Conservation (phyloP, 139 green algal species). For the Edaphochlamys debaryana region DNA sequence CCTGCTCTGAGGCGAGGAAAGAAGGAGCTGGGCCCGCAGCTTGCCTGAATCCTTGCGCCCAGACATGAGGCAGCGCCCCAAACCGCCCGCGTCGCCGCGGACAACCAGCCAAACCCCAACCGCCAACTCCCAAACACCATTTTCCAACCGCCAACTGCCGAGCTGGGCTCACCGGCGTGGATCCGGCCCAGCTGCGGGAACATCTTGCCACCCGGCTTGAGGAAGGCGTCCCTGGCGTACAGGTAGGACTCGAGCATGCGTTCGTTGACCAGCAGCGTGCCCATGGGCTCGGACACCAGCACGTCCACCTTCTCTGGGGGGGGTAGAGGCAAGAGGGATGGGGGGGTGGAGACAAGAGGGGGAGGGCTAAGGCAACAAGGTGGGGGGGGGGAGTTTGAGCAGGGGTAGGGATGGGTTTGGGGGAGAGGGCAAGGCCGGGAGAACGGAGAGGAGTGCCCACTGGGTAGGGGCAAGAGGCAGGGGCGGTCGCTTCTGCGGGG, state of each 20-base stretch:
- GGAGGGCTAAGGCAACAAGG: not conserved
- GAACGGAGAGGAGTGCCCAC: too few species aligned
- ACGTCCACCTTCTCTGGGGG: slow-evolving; percentile 77
- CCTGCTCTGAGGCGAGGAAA: not conserved
- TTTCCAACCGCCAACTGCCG: too few species aligned
- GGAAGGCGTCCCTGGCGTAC: slow-evolving; percentile 87
- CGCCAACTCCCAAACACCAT: too few species aligned
- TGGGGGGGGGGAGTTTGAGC: not conserved
- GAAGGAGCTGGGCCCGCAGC: not conserved
- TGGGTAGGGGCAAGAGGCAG: too few species aligned
- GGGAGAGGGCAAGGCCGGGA: too few species aligned
- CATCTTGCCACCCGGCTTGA: slow-evolving; percentile 94
- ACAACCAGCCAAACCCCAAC: not conserved
- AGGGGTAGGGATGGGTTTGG: not conserved
- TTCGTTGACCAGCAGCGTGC: slow-evolving; percentile 97
- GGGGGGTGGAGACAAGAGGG: not conserved
- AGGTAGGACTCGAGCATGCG: slow-evolving; percentile 97
- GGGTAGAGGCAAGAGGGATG: not conserved
- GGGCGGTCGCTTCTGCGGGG: too few species aligned
- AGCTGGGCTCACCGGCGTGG: slow-evolving; percentile 69
- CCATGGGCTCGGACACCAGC: slow-evolving; percentile 78
- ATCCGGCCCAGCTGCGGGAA: slow-evolving; percentile 91
- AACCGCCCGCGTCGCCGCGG: too few species aligned
- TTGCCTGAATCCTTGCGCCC: too few species aligned
- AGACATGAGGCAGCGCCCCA: too few species aligned